Evolutionary conservation across 371 early-diverging fungal species (phyloP).

Genomic region (Haplosporangium sp.): DNA sequence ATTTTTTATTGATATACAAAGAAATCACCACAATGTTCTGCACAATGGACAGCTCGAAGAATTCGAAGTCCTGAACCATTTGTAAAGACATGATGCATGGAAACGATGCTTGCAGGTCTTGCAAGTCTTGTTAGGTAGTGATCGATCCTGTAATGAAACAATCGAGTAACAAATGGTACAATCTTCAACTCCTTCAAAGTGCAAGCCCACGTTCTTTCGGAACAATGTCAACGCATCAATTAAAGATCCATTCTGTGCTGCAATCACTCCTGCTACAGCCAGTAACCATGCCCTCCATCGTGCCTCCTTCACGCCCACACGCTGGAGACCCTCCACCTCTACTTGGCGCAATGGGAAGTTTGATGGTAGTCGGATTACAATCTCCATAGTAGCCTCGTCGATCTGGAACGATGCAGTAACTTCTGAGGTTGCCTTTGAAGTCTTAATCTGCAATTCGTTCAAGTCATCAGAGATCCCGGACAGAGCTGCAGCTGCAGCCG

Average conservation of each 20-base stretch:
- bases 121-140: slow-evolving; percentile 93
- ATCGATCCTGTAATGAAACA: slow-evolving; percentile 87
- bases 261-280: slow-evolving; percentile 80
- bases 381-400: slow-evolving; percentile 90
- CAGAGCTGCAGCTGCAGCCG: slow-evolving; percentile 67
- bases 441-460: slow-evolving; percentile 78
- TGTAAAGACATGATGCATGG: slow-evolving; percentile 94
- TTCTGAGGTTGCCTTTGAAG: slow-evolving; percentile 75
- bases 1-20: no score
- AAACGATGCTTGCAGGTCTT: slow-evolving; percentile 95
- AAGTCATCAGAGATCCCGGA: slow-evolving; percentile 60
- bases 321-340: slow-evolving; percentile 81
- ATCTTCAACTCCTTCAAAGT: slow-evolving; percentile 94
- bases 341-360: slow-evolving; percentile 88
- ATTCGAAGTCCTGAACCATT: slow-evolving; percentile 93
- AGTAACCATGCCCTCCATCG: slow-evolving; percentile 94
- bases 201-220: slow-evolving; percentile 85
- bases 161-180: slow-evolving; percentile 97
- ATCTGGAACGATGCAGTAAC: slow-evolving; percentile 82
- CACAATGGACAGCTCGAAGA: slow-evolving; percentile 95
- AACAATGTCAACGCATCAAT: slow-evolving; percentile 85
- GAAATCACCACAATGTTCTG: slow-evolving; percentile 74
- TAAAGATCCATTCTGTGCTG: slow-evolving; percentile 82
- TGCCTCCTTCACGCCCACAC: slow-evolving; percentile 87
- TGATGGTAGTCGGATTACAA: slow-evolving; percentile 82